Evolutionary conservation across 202 grass and related monocot species (phyloP), one percentile per base, ranked within the genome.

Genomic region (Eragrostis tef): DNA sequence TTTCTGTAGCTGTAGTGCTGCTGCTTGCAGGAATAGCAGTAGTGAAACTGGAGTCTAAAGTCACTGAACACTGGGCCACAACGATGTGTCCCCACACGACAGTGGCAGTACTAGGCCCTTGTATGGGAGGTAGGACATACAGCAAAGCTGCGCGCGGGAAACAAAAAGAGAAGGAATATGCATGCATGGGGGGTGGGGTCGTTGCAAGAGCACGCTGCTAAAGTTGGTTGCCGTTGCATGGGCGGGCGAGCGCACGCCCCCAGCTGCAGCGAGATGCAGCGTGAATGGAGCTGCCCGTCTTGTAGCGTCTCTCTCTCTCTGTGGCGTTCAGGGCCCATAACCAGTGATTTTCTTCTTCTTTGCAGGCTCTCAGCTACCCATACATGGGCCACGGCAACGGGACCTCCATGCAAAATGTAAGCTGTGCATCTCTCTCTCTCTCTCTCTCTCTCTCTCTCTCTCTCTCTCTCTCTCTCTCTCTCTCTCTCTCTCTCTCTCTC

Each of bases 201-300:
- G 74, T 9, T 51, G 62, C 63, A 67, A 86, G 88, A 84, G 92
- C 94, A 98, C 94, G 94, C 94, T 93, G 85, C 88, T 88, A 94
- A 98, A 94, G 95, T 50, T 86, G 67, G 64, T 44, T 15, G 67
- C 36, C 82, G 48, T 69, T 85, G 73, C 67, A 89, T 89, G 78
- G 72, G 82, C 67, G 66, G 63, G 39, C 67, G 31, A 48, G 60
- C 73, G 85, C 86, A 67, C 87, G 79, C 67, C 43, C 75, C 75
- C 29, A 67, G 45, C 74, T n/a, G n/a, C n/a, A n/a, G n/a, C n/a
- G n/a, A n/a, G n/a, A n/a, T 58, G 81, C 56, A 77, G 54, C 67
- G 2, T 21, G 65, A 51, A 16, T 26, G 14, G 53, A 13, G 36
- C 12, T 71, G 70, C 73, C 81, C 88, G 86, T 86, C 60, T 89